Percentiles rank a stretch among this genome's conserved stretches.
Conservation (phyloP, 345 rosid genomes). For the Boechera divaricarpa region DNA sequence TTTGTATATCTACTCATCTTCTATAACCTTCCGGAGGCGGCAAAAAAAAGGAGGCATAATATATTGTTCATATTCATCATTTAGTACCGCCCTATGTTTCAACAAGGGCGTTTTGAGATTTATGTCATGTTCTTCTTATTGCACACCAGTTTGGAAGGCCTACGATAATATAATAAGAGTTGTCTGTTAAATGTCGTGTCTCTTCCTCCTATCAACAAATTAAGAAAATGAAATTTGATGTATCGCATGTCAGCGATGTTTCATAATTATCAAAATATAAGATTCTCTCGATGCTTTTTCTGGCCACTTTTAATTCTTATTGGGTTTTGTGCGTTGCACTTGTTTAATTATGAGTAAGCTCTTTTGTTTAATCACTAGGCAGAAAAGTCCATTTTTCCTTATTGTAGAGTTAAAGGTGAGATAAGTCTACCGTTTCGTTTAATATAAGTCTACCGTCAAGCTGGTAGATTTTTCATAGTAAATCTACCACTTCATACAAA, state of each 20-base stretch:
- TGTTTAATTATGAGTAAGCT: not conserved
- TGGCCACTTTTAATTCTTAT: not conserved
- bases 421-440: not conserved
- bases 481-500: no score
- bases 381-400: conserved; percentile 15
- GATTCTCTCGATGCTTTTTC: conserved; percentile 9
- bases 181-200: not conserved
- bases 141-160: not conserved
- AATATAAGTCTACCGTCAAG: no score
- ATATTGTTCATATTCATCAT: conserved; percentile 19
- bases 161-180: not conserved
- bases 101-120: not conserved
- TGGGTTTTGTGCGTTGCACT: not conserved
- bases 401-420: conserved; percentile 20
- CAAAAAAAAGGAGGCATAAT: conserved; percentile 9
- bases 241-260: not conserved
- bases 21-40: not conserved
- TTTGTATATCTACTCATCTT: conserved; percentile 24
- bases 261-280: not conserved
- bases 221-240: not conserved
- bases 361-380: not conserved
- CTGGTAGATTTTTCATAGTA: no score
- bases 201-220: conserved; percentile 15
- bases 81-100: conserved; percentile 15
- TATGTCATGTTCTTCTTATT: not conserved